These are phyloP conservation scores for Trichosanthes truncata DNA, from an alignment of 306 rosid genomes.

Conservation along the genomic window DNA sequence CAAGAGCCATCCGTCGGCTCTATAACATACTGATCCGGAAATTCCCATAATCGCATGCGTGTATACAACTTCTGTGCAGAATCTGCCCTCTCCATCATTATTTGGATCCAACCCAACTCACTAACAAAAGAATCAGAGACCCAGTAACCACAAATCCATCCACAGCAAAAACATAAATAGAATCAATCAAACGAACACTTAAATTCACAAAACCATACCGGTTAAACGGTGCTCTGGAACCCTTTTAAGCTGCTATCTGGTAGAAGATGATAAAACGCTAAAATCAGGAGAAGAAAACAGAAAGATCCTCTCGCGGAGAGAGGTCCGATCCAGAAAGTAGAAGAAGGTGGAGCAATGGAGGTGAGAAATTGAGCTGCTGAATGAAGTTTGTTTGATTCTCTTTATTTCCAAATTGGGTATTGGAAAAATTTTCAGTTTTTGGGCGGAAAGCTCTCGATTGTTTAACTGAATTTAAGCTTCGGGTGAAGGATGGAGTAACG, in stretches of 20 bases:
- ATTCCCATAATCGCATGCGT: slow-evolving; percentile 88
- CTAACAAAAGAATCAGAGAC: slow-evolving; percentile 15
- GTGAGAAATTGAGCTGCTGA: not conserved
- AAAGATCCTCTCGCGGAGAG: slow-evolving; percentile 9
- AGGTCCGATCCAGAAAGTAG: slow-evolving; percentile 8
- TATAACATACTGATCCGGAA: slow-evolving; percentile 73
- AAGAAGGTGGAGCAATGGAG: not conserved
- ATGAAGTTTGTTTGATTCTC: not conserved
- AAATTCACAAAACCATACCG: not conserved
- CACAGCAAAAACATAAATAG: not conserved
- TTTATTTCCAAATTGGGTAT: not conserved
- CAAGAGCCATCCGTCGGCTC: slow-evolving; percentile 94
- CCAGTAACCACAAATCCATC: not conserved
- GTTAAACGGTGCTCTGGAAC: not conserved
- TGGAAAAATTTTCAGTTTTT: not conserved
- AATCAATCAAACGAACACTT: not conserved
- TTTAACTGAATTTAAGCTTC: not conserved
- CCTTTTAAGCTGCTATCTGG: not conserved
- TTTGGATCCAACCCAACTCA: slow-evolving; percentile 19
- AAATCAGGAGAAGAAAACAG: not conserved
- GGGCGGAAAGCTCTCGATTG: not conserved
- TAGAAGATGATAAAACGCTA: not conserved
- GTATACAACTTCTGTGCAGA: slow-evolving; percentile 74
- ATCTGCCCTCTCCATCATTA: slow-evolving; percentile 83
- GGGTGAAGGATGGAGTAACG: not conserved